phyloP scores from a whole-genome alignment of 2,329 filamentous ascomycete species.

The Pseudogymnoascus sp. region DNA sequence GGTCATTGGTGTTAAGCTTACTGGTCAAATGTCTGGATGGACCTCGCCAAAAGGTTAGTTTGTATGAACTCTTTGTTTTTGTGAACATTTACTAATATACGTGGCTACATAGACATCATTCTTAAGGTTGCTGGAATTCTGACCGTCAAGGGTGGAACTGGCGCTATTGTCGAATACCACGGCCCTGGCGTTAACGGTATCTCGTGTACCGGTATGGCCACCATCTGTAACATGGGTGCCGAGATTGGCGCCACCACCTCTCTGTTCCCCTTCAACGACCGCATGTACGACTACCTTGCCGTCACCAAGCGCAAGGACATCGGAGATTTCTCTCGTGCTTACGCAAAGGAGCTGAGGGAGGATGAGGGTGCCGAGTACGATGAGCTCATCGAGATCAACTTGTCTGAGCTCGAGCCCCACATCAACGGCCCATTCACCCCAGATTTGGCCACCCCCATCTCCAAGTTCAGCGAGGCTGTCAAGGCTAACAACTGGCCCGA shows the following conservation, averaged over 20 bases:
- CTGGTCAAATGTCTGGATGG: constrained; percentile 84
- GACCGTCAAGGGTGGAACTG: constrained; percentile 96
- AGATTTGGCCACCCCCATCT: constrained; percentile 94
- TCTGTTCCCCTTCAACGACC: constrained; percentile 94
- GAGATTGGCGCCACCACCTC: constrained; percentile 84
- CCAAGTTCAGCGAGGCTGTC: constrained; percentile 91
- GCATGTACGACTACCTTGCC: constrained; percentile 91
- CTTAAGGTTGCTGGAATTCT: constrained; percentile 94
- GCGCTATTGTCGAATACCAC: constrained; percentile 75
- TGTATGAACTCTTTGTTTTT: constrained; percentile 9
- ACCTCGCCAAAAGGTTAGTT: constrained; percentile 77
- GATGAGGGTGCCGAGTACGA: constrained; percentile 94
- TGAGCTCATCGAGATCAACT: constrained; percentile 91
- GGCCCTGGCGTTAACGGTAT: constrained; percentile 67
- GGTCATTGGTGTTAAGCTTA: constrained; percentile 92
- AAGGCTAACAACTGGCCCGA: constrained; percentile 94
- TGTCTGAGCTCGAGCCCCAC: constrained; percentile 89
- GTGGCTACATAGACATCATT: constrained; percentile 65
- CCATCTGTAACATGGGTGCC: constrained; percentile 66
- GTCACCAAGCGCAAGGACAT: constrained; percentile 88
- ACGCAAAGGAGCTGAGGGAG: constrained; percentile 76
- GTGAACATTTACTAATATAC: background rate
- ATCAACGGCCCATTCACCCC: constrained; percentile 99
- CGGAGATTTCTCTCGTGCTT: constrained; percentile 78
- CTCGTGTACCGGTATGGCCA: constrained; percentile 80